Evolutionary conservation across 2,329 filamentous ascomycete species (phyloP).

Genomic region (Aspergillus neoniger): DNA sequence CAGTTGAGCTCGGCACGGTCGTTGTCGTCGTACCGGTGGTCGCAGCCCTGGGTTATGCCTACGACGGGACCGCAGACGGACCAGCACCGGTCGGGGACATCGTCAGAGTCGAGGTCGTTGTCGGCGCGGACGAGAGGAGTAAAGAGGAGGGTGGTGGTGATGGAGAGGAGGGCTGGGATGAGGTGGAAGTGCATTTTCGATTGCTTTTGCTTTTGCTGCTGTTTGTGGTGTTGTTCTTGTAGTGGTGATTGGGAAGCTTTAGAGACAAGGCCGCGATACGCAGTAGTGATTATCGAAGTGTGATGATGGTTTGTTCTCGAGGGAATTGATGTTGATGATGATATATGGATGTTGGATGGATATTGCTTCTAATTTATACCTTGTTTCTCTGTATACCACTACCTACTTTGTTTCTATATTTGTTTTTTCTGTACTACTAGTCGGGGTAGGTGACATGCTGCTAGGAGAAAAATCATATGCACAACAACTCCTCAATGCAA

Average conservation of each 20-base stretch:
- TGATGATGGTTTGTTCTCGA: not conserved
- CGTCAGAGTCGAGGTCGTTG: conserved; percentile 30
- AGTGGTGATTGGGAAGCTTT: not conserved
- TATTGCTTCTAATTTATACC: not conserved
- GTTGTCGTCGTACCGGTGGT: conserved; percentile 25
- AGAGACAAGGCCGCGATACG: not conserved
- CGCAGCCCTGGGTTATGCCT: conserved; percentile 26
- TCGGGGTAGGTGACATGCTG: too few relatives aligned
- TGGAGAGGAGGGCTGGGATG: conserved; percentile 21
- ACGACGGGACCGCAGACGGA: conserved; percentile 28
- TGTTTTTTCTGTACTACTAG: not conserved
- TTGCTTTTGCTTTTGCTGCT: not conserved
- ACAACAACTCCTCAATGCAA: too few relatives aligned
- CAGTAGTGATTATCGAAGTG: not conserved
- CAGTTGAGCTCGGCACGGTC: conserved; percentile 30
- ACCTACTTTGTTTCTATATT: not conserved
- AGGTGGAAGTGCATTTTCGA: conserved; percentile 26
- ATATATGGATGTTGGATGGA: not conserved
- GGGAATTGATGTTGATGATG: not conserved
- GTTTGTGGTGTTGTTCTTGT: not conserved
- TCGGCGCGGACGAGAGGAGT: conserved; percentile 24
- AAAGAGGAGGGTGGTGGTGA: conserved; percentile 26
- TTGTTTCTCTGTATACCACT: not conserved
- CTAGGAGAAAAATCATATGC: too few relatives aligned
- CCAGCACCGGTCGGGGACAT: conserved; percentile 33